Conservation (phyloP, 1,139 yeast genomes). For the Tardiomyces digboiensis region DNA sequence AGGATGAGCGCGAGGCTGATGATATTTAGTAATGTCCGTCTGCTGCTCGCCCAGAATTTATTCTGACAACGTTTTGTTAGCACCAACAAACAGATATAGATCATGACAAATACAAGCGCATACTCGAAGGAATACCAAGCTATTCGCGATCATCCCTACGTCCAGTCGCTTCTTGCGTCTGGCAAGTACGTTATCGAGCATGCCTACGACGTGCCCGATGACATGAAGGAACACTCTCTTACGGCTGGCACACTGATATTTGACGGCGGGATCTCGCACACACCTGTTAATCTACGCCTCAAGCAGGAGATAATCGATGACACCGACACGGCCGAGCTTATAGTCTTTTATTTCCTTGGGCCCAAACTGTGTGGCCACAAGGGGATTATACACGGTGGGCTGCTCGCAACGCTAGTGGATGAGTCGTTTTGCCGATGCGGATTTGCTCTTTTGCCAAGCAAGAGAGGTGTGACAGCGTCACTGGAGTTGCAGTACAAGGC, state of each 20-base stretch:
- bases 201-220: background rate
- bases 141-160: background rate
- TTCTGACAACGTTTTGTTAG: no score
- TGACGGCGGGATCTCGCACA: background rate
- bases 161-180: background rate
- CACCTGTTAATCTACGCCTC: background rate
- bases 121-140: background rate
- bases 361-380: conserved; percentile 52
- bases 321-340: conserved; percentile 1
- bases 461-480: conserved; percentile 83
- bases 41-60: no score
- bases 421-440: conserved; percentile 87
- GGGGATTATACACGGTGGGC: conserved; percentile 80
- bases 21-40: no score
- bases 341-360: conserved; percentile 36
- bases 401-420: conserved; percentile 73
- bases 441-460: conserved; percentile 71
- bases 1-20: no score
- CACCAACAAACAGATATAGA: no score
- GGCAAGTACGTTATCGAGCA: background rate
- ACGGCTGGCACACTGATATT: background rate
- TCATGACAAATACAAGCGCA: background rate
- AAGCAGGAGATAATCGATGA: conserved; percentile 2
- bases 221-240: background rate
- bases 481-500: conserved; percentile 57